phyloP scores from a whole-genome alignment of 2,329 filamentous ascomycete species.

The Juglanconis juglandina region DNA sequence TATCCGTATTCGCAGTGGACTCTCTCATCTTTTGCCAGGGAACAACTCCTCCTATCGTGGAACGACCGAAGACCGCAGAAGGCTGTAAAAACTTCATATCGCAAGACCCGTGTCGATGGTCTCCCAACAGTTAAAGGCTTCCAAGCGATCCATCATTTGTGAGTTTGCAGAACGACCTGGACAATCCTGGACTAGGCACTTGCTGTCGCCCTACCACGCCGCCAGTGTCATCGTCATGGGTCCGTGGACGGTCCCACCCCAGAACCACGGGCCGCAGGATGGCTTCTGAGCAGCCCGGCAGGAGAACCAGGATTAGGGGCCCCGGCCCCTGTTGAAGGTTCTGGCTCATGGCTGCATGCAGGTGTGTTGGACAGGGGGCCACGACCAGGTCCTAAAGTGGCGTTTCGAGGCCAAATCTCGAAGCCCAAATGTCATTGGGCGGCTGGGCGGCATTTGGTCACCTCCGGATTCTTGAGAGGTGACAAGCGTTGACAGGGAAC shows the following conservation, averaged over 20 bases:
- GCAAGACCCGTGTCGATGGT: not conserved
- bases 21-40: not conserved
- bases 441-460: not conserved
- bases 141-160: not conserved
- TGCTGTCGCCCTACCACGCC: not conserved
- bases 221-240: constrained; percentile 12
- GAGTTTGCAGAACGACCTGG: not conserved
- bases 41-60: not conserved
- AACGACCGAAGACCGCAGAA: not conserved
- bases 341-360: constrained; percentile 11
- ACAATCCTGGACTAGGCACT: not conserved
- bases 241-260: not conserved
- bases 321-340: constrained; percentile 12
- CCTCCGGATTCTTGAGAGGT: not conserved
- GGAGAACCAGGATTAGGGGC: constrained; percentile 1
- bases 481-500: constrained; percentile 9
- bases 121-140: not conserved
- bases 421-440: constrained; percentile 4
- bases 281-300: constrained; percentile 2
- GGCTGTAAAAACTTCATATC: not conserved
- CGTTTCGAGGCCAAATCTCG: constrained; percentile 12
- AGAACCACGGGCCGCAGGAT: constrained; percentile 19
- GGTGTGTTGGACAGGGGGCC: constrained; percentile 8
- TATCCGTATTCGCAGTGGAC: not conserved
- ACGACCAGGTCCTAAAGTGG: constrained; percentile 3